Base-by-base conservation (phyloP, 1,139 yeast species). In the Zygotorulaspora mrakii region DNA sequence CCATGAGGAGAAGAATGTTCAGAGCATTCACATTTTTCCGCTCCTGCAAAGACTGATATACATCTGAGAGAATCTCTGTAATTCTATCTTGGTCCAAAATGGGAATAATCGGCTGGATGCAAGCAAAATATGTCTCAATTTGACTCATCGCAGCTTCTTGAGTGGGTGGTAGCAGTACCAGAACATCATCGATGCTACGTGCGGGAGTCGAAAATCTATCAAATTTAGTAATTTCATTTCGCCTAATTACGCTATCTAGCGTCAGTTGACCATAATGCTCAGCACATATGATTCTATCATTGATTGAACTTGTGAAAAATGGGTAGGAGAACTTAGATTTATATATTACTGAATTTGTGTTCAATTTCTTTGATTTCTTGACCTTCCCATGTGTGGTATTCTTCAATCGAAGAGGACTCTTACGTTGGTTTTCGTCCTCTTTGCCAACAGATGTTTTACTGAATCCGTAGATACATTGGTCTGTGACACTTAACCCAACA, bases 71-170 rank as follows among this genome's bases (percentile, higher is more conserved):
- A 20, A 40, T 38, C 5, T 31, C 17, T 1, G 17, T 4, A 2
- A 49, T 31, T 10, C 35, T 39, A 12, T 38, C 31, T 30, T 41
- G 43, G 17, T 41, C 39, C 9, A 55, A 13, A 8, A 56, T 32
- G 2, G 61, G 61, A 12, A 56, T 44, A 9, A 56, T 50, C 7
- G 61, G 56, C 42, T 56, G 53, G 3, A 56, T 39, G 4, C 47
- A 34, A 8, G 46, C 49, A 24, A 54, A 50, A 39, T 46, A 56
- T 4, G 40, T 40, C 13, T 50, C 50, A 5, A 52, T 35, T 33
- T 51, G 47, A 18, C 42, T 32, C 31, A 33, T 27, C 6, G 53
- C 50, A 9, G 43, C 35, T 10, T 42, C 42, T 11, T 32, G 39
- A 3, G 47, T 35, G n/a, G 39, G 25, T 2, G 58, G 57, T 2